phyloP scores from a whole-genome alignment of 2,329 filamentous ascomycete genomes.

The Phialophora macrospora region DNA sequence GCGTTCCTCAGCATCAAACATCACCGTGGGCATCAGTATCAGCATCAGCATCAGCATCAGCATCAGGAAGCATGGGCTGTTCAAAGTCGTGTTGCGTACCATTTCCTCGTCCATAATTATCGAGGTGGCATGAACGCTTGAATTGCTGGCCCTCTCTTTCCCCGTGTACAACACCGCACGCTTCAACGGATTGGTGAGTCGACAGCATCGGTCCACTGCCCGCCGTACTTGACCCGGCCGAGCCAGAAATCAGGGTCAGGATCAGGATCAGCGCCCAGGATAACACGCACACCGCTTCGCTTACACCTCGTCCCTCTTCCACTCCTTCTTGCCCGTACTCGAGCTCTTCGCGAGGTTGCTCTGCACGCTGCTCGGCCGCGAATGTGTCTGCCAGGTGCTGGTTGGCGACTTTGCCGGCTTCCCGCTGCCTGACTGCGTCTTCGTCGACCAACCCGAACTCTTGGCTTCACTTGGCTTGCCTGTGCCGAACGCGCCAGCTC shows the following conservation, averaged over 20 bases:
- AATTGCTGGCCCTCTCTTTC: too few species aligned
- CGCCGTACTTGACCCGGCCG: too few species aligned
- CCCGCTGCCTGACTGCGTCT: neutral
- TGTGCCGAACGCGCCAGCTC: neutral
- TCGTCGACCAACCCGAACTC: too few species aligned
- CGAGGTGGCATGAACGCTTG: too few species aligned
- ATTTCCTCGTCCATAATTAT: too few species aligned
- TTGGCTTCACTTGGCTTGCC: neutral
- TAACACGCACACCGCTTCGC: neutral
- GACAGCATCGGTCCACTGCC: too few species aligned
- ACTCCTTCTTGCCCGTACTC: constrained; percentile 6
- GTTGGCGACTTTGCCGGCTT: neutral
- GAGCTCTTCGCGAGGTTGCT: constrained; percentile 14
- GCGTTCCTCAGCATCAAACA: too few species aligned
- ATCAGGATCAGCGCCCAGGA: too few species aligned
- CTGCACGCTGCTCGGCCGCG: constrained; percentile 10
- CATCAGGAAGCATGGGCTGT: neutral
- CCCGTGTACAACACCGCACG: too few species aligned
- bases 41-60: neutral
- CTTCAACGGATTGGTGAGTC: too few species aligned
- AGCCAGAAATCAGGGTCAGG: too few species aligned
- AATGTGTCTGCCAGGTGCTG: constrained; percentile 11
- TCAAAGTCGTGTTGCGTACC: neutral
- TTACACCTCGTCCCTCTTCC: constrained; percentile 26
- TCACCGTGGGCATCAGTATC: neutral